Evolutionary conservation across 139 green algal species (phyloP).

Genomic region (Pseudopediastrum boryanum): DNA sequence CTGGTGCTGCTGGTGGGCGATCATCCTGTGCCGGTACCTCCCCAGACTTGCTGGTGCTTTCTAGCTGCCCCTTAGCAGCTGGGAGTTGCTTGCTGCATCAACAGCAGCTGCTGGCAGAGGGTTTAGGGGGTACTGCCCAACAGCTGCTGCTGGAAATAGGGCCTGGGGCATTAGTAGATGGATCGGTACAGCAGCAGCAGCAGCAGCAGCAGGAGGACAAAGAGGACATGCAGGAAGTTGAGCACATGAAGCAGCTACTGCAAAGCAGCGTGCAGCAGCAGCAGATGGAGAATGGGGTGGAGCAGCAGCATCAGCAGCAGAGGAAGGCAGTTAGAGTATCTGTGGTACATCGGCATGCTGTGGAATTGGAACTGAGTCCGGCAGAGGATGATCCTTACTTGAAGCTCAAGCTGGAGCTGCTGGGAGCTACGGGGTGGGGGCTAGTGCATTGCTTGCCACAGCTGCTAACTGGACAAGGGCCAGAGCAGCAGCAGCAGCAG

Average conservation of each 20-base stretch:
- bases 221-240: not conserved
- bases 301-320: not conserved
- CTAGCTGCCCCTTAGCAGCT: not conserved
- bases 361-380: constrained; percentile 9
- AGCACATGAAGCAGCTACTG: too few relatives aligned
- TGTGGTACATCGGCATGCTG: too few relatives aligned
- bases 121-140: too few relatives aligned
- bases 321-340: constrained; percentile 10
- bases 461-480: not conserved
- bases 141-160: not conserved
- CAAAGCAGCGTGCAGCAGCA: not conserved
- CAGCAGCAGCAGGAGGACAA: constrained; percentile 9
- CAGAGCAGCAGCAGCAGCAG: constrained; percentile 3
- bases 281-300: not conserved
- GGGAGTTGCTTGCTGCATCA: not conserved
- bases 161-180: not conserved
- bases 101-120: constrained; percentile 3
- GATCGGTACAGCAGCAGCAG: not conserved
- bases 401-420: constrained; percentile 2
- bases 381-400: not conserved
- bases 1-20: not conserved
- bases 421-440: constrained; percentile 7
- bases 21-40: not conserved
- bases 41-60: too few relatives aligned
- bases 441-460: constrained; percentile 2